A percentile compares a stretch with the other conserved stretches of the same genome.
phyloP scores from a whole-genome alignment of 192 early-diverging fungal genomes.

The Coemansia sp. region DNA sequence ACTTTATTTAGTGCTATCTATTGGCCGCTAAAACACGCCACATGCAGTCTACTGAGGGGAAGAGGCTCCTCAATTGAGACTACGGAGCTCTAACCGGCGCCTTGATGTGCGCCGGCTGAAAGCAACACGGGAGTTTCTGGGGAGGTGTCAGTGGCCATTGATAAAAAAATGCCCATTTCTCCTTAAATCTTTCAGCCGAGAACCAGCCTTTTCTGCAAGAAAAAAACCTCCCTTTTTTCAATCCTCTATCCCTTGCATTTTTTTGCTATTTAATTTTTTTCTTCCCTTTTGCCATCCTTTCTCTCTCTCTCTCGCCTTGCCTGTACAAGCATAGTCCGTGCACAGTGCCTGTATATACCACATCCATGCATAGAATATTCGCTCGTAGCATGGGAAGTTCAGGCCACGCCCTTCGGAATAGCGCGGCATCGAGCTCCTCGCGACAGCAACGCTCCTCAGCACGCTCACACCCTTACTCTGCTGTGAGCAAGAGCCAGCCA shows the following conservation, averaged over 20 bases:
- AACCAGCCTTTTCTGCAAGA: constrained; percentile 14
- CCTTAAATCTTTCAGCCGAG: not conserved
- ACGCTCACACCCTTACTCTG: constrained; percentile 30
- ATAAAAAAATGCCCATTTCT: not conserved
- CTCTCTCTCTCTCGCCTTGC: not conserved
- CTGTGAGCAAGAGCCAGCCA: not conserved
- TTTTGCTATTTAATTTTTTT: not conserved
- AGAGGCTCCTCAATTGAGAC: not conserved
- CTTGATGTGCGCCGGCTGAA: not conserved
- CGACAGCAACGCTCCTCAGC: constrained; percentile 9
- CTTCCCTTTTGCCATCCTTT: no score
- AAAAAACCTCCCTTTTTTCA: not conserved
- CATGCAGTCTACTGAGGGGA: no score
- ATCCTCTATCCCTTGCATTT: not conserved
- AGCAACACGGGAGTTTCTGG: not conserved
- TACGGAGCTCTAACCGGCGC: constrained; percentile 10
- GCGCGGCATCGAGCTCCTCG: constrained; percentile 8
- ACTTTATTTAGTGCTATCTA: not conserved
- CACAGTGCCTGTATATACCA: not conserved
- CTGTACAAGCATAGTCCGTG: not conserved
- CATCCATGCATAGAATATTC: constrained; percentile 28
- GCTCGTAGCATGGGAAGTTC: constrained; percentile 46
- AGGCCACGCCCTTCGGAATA: constrained; percentile 27
- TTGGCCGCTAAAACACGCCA: not conserved
- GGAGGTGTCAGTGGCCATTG: not conserved